These are phyloP conservation scores for Lagerstroemia speciosa DNA, from an alignment of 345 rosid genomes.

Conservation along the genomic window DNA sequence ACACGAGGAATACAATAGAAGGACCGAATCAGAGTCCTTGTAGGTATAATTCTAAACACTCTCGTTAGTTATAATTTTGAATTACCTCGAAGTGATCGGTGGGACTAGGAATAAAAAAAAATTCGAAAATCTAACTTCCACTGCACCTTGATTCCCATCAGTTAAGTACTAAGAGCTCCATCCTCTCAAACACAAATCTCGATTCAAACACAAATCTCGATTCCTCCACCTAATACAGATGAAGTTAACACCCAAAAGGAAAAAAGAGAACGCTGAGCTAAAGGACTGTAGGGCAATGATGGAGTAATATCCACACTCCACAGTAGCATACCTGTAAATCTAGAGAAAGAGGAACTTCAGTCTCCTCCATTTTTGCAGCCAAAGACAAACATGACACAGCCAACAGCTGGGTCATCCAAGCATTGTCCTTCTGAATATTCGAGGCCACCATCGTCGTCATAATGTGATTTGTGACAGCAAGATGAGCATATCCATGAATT, in stretches of 20 bases:
- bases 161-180: constrained; percentile 71
- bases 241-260: neutral
- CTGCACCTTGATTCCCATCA: too few relatives aligned
- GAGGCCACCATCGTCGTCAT: neutral
- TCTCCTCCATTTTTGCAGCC: constrained; percentile 75
- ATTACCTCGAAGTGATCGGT: too few relatives aligned
- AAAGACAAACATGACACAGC: constrained; percentile 70
- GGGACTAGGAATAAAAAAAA: too few relatives aligned
- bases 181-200: constrained; percentile 56
- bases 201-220: constrained; percentile 57
- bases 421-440: constrained; percentile 45
- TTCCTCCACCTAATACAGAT: constrained; percentile 33
- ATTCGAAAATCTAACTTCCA: too few relatives aligned
- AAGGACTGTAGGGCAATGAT: neutral
- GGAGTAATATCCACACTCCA: too few relatives aligned
- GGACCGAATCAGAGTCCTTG: too few relatives aligned
- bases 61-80: too few relatives aligned
- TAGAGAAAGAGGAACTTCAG: constrained; percentile 45
- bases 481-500: neutral
- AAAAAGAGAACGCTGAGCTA: neutral
- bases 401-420: constrained; percentile 58
- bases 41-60: too few relatives aligned
- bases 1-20: too few relatives aligned
- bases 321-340: constrained; percentile 55
- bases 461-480: neutral